These are phyloP conservation scores for Phytomonas serpens DNA, from an alignment of 208 protist genomes.

Conservation along the genomic window DNA sequence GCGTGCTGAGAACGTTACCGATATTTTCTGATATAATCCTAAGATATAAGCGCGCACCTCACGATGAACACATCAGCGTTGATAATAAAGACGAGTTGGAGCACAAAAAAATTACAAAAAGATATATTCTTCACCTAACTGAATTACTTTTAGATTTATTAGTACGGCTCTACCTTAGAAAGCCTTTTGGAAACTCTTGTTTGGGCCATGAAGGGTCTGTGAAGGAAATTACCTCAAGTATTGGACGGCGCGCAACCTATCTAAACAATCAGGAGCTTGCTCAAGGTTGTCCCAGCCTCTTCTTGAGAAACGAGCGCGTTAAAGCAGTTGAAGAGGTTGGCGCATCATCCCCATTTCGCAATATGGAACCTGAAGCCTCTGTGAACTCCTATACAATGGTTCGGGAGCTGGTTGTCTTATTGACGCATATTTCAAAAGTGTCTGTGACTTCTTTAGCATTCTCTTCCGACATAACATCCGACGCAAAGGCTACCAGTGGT, in stretches of 20 bases:
- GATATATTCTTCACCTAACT: not conserved
- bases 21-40: not conserved
- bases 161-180: not conserved
- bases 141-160: not conserved
- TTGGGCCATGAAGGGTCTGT: not conserved
- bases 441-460: not conserved
- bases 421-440: slow-evolving; percentile 1
- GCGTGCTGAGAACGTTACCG: not conserved
- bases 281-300: not conserved
- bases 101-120: not conserved
- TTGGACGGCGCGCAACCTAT: not conserved
- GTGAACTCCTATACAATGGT: not conserved
- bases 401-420: not conserved
- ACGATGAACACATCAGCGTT: not conserved
- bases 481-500: not conserved
- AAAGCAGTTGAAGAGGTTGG: not conserved
- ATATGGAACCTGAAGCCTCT: not conserved
- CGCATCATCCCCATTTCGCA: not conserved
- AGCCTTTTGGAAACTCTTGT: not conserved
- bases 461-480: not conserved
- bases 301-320: not conserved
- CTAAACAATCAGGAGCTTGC: slow-evolving; percentile 1
- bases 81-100: not conserved
- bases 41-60: not conserved
- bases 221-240: not conserved